Base-by-base conservation (phyloP, 345 rosid species). In the Lenwebbia sp. region DNA sequence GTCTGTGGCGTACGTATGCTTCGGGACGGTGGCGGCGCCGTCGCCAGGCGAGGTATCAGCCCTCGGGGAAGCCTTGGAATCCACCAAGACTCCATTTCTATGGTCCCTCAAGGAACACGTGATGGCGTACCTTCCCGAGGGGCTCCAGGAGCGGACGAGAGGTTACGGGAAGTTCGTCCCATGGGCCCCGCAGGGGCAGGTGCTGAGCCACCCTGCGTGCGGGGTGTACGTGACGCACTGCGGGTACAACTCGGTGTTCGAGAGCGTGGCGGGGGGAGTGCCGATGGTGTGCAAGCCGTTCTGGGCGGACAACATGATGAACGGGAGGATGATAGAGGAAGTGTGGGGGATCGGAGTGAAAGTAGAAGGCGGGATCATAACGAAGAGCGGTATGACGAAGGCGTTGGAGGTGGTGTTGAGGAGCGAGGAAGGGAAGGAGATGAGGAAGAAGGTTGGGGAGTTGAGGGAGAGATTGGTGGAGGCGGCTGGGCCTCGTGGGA, bases 1-100 rank as follows among this genome's bases (percentile, higher is more conserved):
- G 30, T 91, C 94, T 1, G 94, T 92, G 1, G 92, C 85, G 6
- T 96, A 94, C 82, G 91, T 96, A 58, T 86, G 95, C 87, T 95
- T 95, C 22, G 96, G 98, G 55, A 89, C 95, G 0, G 88, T 90
- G 49, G 92, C 86, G 30, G 49, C 37, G 1, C 89, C 86, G 7
- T 91, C 93, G 8, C 87, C 75, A 11, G 82, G 84, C 10, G 97
- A 96, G 90, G 47, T 91, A 33, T 55, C 52, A 19, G 96, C 89
- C 10, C 84, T 95, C 11, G 95, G 94, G 0, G 88, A 90, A 85
- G 95, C 95, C 10, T 13, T 95, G 28, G 93, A 92, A 86, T 90
- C 84, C 22, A 87, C 91, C 11, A 44, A 55, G 23, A 75, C 91
- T 37, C 94, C 92, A 11, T 94, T 87, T 75, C 83, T 87, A 13